Conservation (phyloP, 495 filamentous ascomycete species). For the Amniculicola lignicola region DNA sequence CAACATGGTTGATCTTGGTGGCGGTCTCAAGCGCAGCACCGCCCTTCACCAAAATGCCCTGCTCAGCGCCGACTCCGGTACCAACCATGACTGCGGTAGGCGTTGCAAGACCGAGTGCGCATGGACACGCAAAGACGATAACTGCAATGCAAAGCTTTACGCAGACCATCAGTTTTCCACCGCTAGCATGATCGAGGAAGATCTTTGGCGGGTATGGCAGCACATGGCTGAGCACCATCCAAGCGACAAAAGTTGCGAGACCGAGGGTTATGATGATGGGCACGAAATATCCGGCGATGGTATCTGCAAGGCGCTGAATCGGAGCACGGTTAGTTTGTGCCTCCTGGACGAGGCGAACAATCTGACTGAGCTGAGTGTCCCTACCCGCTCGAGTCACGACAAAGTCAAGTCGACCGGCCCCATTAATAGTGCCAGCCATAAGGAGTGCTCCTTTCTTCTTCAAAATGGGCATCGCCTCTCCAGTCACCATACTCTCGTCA, state of each 20-base stretch:
- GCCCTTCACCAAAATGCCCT: conserved; percentile 95
- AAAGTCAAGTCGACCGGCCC: conserved; percentile 86
- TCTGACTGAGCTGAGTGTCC: conserved; percentile 95
- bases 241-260: conserved; percentile 77
- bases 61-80: conserved; percentile 92
- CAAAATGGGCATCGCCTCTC: conserved; percentile 88
- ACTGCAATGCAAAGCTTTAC: conserved; percentile 97
- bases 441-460: conserved; percentile 76
- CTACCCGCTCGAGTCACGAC: conserved; percentile 87
- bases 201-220: conserved; percentile 78
- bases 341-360: conserved; percentile 94
- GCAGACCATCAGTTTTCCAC: conserved; percentile 93
- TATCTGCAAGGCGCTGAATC: conserved; percentile 91
- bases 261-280: conserved; percentile 84
- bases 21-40: conserved; percentile 89
- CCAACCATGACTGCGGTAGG: conserved; percentile 99
- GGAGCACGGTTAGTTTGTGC: conserved; percentile 92
- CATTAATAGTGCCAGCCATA: conserved; percentile 97
- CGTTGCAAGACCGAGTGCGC: conserved; percentile 87
- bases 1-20: conserved; percentile 85
- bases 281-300: conserved; percentile 90
- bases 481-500: conserved; percentile 98
- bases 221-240: conserved; percentile 93
- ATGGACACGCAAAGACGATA: conserved; percentile 97
- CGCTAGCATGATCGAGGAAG: conserved; percentile 74